phyloP scores from a whole-genome alignment of 768 basidiomycete species.

The Lactarius hatsudake region DNA sequence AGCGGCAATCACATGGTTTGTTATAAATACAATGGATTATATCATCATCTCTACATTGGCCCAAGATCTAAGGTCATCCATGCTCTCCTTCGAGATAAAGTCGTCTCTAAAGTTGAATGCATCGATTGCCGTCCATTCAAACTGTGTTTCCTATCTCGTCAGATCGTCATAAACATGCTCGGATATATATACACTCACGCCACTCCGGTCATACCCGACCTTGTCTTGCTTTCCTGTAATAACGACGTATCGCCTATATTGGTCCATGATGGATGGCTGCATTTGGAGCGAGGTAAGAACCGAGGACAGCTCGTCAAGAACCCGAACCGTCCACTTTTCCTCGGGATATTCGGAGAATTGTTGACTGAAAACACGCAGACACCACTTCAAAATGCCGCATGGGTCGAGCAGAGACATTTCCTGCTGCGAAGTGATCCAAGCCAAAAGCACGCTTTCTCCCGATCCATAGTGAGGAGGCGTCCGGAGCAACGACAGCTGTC shows the following conservation, averaged over 20 bases:
- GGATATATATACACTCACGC: slow-evolving; percentile 42
- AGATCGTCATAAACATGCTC: slow-evolving; percentile 15
- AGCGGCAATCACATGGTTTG: slow-evolving; percentile 21
- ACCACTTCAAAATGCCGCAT: slow-evolving; percentile 45
- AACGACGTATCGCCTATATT: slow-evolving; percentile 65
- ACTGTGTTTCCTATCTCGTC: slow-evolving; percentile 36
- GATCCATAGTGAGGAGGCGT: slow-evolving; percentile 43
- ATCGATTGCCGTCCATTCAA: slow-evolving; percentile 49
- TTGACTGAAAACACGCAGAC: slow-evolving; percentile 41
- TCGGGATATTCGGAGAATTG: slow-evolving; percentile 38
- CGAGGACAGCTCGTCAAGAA: slow-evolving; percentile 45
- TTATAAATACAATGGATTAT: background rate
- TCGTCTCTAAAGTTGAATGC: slow-evolving; percentile 61
- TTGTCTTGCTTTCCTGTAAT: slow-evolving; percentile 43
- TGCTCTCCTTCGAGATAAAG: slow-evolving; percentile 37
- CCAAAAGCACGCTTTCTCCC: background rate
- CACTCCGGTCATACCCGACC: slow-evolving; percentile 35
- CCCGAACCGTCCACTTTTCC: slow-evolving; percentile 36
- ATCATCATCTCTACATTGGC: slow-evolving; percentile 17
- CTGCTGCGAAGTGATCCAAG: slow-evolving; percentile 21
- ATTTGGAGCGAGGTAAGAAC: slow-evolving; percentile 43
- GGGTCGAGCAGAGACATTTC: slow-evolving; percentile 30
- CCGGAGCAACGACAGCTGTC: slow-evolving; percentile 51
- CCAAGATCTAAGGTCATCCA: slow-evolving; percentile 20
- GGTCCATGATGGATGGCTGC: slow-evolving; percentile 60